Evolutionary conservation across 2,329 filamentous ascomycete species (phyloP).

Genomic region (Cladophialophora immunda): DNA sequence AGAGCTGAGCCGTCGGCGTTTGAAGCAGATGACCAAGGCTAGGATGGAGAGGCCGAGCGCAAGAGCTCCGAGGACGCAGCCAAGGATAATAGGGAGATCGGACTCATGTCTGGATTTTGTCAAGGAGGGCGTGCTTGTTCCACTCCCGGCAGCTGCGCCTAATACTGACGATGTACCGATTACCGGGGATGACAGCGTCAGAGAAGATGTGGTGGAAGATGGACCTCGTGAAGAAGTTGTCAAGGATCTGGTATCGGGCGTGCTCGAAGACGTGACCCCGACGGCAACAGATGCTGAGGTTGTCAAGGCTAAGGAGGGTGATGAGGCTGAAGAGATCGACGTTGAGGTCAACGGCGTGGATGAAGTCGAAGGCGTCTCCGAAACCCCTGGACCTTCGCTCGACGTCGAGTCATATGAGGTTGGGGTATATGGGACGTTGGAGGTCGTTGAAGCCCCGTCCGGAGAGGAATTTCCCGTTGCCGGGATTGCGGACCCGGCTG

Average conservation of each 20-base stretch:
- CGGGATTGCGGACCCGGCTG: slow-evolving; percentile 16
- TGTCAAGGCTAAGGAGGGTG: not conserved
- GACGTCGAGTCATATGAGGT: slow-evolving; percentile 19
- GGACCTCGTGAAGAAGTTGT: slow-evolving; percentile 12
- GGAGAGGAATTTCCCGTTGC: slow-evolving; percentile 18
- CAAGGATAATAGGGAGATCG: slow-evolving; percentile 38
- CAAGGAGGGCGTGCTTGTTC: slow-evolving; percentile 17
- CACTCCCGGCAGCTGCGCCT: slow-evolving; percentile 27
- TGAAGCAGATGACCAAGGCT: slow-evolving; percentile 34
- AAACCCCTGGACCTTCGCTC: slow-evolving; percentile 1
- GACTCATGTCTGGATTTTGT: slow-evolving; percentile 21
- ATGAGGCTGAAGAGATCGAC: slow-evolving; percentile 21
- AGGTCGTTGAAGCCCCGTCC: slow-evolving; percentile 15
- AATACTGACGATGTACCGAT: slow-evolving; percentile 29
- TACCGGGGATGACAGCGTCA: slow-evolving; percentile 15
- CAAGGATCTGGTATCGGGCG: slow-evolving; percentile 9
- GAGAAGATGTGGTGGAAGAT: slow-evolving; percentile 9
- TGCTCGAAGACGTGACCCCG: not conserved
- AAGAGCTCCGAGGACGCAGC: slow-evolving; percentile 38
- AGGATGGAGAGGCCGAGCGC: slow-evolving; percentile 37
- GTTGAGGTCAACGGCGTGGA: slow-evolving; percentile 20
- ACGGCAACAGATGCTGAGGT: not conserved
- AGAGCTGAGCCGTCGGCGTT: slow-evolving; percentile 25
- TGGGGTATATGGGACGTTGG: slow-evolving; percentile 9
- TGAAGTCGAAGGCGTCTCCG: slow-evolving; percentile 15